These are phyloP conservation scores for Thermoascus crustaceus DNA, from an alignment of 2,329 filamentous ascomycete genomes.

Conservation along the genomic window DNA sequence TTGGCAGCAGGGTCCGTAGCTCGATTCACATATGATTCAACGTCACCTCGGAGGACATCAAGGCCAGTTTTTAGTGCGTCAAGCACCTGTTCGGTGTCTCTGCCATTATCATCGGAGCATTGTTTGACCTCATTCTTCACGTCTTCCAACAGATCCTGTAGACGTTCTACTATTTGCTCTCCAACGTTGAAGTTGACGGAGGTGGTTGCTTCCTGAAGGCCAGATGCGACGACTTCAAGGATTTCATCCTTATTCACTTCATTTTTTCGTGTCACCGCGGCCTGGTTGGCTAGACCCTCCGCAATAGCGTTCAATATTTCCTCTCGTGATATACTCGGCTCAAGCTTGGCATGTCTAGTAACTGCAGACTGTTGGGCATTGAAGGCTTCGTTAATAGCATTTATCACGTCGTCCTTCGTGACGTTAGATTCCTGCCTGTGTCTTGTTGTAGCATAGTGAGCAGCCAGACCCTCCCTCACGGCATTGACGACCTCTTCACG, in stretches of 20 bases:
- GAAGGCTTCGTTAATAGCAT: constrained; percentile 19
- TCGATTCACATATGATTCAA: constrained; percentile 72
- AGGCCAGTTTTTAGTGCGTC: constrained; percentile 83
- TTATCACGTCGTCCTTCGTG: constrained; percentile 18
- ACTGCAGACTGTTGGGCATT: constrained; percentile 29
- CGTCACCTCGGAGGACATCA: constrained; percentile 68
- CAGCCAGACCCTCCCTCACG: constrained; percentile 49
- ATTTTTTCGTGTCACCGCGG: constrained; percentile 50
- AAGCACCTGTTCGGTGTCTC: constrained; percentile 79
- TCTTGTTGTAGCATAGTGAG: constrained; percentile 38
- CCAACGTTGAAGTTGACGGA: constrained; percentile 45
- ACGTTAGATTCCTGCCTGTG: constrained; percentile 45
- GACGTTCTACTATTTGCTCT: constrained; percentile 51
- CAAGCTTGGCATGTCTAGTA: constrained; percentile 21
- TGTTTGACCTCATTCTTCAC: constrained; percentile 64
- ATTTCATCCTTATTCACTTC: constrained; percentile 46
- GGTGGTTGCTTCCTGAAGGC: constrained; percentile 46
- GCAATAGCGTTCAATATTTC: constrained; percentile 51
- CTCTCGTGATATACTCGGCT: constrained; percentile 44
- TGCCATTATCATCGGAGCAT: constrained; percentile 68
- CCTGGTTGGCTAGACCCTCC: constrained; percentile 47
- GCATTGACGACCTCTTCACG: constrained; percentile 52
- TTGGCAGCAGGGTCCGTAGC: constrained; percentile 61
- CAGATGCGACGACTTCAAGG: constrained; percentile 51
- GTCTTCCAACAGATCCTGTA: constrained; percentile 51